These are phyloP conservation scores for Camelina neglecta DNA, from an alignment of 345 rosid genomes.

Conservation along the genomic window DNA sequence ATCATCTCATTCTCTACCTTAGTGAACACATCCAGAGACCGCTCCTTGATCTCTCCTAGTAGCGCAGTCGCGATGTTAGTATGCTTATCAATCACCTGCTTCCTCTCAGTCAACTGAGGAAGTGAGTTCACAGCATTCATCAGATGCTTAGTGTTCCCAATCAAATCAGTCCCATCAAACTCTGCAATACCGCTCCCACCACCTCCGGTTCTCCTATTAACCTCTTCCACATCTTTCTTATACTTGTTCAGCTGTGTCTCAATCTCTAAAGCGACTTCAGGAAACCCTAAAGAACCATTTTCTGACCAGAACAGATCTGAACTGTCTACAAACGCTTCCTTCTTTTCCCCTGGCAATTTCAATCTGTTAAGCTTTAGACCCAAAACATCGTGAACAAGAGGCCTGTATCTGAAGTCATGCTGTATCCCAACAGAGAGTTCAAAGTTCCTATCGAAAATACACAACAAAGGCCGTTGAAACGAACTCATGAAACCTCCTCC, in stretches of 20 bases:
- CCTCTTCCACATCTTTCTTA: constrained; percentile 83
- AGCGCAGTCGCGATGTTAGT: constrained; percentile 75
- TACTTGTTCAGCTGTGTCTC: constrained; percentile 74
- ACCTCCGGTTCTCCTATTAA: constrained; percentile 67
- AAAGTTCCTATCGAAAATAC: constrained; percentile 86
- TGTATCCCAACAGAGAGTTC: constrained; percentile 83
- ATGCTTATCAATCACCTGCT: constrained; percentile 86
- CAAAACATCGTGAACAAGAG: constrained; percentile 80
- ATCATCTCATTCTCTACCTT: constrained; percentile 87
- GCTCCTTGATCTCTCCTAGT: constrained; percentile 81
- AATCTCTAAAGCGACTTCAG: constrained; percentile 82
- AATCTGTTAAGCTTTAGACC: constrained; percentile 73
- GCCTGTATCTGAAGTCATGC: constrained; percentile 88
- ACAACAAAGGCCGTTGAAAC: constrained; percentile 80
- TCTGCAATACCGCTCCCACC: neutral
- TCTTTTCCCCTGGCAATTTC: constrained; percentile 71
- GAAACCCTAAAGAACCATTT: constrained; percentile 77
- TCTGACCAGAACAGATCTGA: constrained; percentile 79
- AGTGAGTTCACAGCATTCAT: constrained; percentile 89
- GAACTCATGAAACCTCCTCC: constrained; percentile 52
- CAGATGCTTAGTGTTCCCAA: constrained; percentile 83
- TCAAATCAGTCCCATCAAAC: constrained; percentile 69
- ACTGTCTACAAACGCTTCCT: constrained; percentile 74
- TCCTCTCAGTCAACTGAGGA: constrained; percentile 80
- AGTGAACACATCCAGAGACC: constrained; percentile 74